Percentiles rank a stretch among this genome's conserved stretches.
These are phyloP conservation scores for Boletus sensibilis DNA, from an alignment of 768 basidiomycete genomes.

Conservation along the genomic window DNA sequence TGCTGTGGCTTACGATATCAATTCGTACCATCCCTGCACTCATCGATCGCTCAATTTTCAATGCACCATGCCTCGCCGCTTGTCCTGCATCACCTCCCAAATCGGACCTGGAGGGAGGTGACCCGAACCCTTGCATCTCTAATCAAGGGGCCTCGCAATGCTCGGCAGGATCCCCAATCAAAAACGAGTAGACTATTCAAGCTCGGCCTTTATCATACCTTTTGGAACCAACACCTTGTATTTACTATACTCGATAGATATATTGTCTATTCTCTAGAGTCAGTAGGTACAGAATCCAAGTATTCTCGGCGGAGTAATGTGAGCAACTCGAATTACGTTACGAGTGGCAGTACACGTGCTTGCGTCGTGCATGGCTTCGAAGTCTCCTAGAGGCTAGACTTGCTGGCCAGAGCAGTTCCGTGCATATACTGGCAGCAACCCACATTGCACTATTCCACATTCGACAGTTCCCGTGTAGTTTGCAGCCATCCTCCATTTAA, in stretches of 20 bases:
- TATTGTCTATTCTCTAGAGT: background rate
- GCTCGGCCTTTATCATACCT: background rate
- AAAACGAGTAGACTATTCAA: conserved; percentile 1
- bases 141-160: background rate
- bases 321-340: conserved; percentile 4
- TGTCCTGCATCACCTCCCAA: background rate
- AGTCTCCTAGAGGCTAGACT: conserved; percentile 18
- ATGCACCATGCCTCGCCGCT: conserved; percentile 42
- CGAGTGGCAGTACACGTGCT: conserved; percentile 23
- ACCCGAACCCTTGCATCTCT: background rate
- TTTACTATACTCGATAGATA: background rate
- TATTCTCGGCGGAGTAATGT: background rate
- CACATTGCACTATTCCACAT: conserved; percentile 15
- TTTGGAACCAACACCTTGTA: background rate
- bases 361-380: background rate
- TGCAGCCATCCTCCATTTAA: background rate
- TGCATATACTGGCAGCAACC: conserved; percentile 17
- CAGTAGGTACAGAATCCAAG: background rate
- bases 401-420: background rate
- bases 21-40: conserved; percentile 45
- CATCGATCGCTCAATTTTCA: conserved; percentile 48
- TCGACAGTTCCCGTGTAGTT: conserved; percentile 1
- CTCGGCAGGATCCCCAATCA: background rate
- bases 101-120: conserved; percentile 11
- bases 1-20: conserved; percentile 43